Conservation (phyloP, 2,329 filamentous ascomycete genomes). For the Microthyrium microscopicum region DNA sequence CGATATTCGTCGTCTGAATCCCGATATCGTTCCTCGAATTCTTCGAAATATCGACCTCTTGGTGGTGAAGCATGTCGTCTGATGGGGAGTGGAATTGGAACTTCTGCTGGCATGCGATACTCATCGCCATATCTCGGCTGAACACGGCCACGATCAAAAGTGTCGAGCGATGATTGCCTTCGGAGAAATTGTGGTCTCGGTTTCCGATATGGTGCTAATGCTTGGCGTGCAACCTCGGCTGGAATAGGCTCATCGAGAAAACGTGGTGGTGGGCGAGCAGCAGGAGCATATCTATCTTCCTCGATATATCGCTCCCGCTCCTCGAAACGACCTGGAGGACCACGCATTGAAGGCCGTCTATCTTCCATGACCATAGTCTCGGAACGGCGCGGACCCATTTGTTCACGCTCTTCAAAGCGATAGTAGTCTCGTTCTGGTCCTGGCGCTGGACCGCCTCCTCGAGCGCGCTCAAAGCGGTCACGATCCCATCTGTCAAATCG, state of each 20-base stretch:
- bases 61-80: conserved; percentile 38
- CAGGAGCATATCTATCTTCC: conserved; percentile 33
- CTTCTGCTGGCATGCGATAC: conserved; percentile 48
- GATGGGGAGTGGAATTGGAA: conserved; percentile 49
- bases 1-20: conserved; percentile 27
- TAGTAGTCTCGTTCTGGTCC: conserved; percentile 20
- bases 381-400: conserved; percentile 21
- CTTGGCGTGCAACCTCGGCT: conserved; percentile 31
- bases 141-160: conserved; percentile 68
- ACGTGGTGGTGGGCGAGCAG: conserved; percentile 24
- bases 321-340: conserved; percentile 26
- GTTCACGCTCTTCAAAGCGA: conserved; percentile 28
- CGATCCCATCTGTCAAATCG: conserved; percentile 33
- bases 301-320: conserved; percentile 37
- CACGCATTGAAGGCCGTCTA: conserved; percentile 25
- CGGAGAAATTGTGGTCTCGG: conserved; percentile 54
- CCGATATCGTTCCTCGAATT: conserved; percentile 41
- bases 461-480: conserved; percentile 31
- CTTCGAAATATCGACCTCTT: conserved; percentile 47
- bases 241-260: conserved; percentile 30
- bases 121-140: conserved; percentile 41
- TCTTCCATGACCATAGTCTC: conserved; percentile 26
- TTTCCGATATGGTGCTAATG: conserved; percentile 40
- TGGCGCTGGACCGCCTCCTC: conserved; percentile 11
- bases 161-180: conserved; percentile 78